Percentiles rank a stretch among this genome's conserved stretches.
phyloP scores from a whole-genome alignment of 192 early-diverging fungal genomes.

The Coemansia sp. region DNA sequence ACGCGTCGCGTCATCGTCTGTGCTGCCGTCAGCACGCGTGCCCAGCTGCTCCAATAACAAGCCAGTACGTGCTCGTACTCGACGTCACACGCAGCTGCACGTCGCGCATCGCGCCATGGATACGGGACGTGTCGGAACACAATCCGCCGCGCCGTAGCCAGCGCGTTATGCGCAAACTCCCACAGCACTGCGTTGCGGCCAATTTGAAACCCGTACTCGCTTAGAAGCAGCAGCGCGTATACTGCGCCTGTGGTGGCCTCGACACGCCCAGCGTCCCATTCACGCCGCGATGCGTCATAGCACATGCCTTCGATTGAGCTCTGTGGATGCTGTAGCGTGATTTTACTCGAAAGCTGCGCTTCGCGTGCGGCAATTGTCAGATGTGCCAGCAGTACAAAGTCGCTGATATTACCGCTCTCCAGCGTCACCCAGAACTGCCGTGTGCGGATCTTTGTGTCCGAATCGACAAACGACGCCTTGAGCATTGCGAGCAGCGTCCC shows the following conservation, averaged over 20 bases:
- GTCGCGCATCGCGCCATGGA: conserved; percentile 33
- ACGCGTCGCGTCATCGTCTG: conserved; percentile 20
- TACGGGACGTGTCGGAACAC: conserved; percentile 16
- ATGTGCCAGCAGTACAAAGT: conserved; percentile 51
- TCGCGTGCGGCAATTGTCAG: conserved; percentile 29
- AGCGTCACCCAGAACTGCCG: conserved; percentile 47
- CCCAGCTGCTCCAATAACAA: conserved; percentile 43
- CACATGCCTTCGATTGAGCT: conserved; percentile 12
- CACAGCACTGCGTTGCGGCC: conserved; percentile 21
- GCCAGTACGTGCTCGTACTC: conserved; percentile 43
- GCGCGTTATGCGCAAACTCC: conserved; percentile 31
- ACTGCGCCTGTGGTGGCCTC: conserved; percentile 18
- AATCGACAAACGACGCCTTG: conserved; percentile 26
- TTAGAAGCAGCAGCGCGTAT: conserved; percentile 32
- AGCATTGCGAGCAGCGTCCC: conserved; percentile 25
- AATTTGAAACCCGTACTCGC: conserved; percentile 47
- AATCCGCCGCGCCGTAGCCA: conserved; percentile 17
- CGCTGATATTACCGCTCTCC: conserved; percentile 22
- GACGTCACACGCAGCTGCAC: conserved; percentile 19
- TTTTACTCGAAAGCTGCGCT: conserved; percentile 13
- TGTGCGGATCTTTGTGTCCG: conserved; percentile 22
- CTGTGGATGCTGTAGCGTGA: background rate
- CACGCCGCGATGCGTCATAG: conserved; percentile 33
- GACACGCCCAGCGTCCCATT: conserved; percentile 26
- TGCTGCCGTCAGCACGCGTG: conserved; percentile 20